Percentiles rank a stretch among this genome's conserved stretches.
These are phyloP conservation scores for Mycena capillaripes DNA, from an alignment of 768 basidiomycete species.

Conservation along the genomic window DNA sequence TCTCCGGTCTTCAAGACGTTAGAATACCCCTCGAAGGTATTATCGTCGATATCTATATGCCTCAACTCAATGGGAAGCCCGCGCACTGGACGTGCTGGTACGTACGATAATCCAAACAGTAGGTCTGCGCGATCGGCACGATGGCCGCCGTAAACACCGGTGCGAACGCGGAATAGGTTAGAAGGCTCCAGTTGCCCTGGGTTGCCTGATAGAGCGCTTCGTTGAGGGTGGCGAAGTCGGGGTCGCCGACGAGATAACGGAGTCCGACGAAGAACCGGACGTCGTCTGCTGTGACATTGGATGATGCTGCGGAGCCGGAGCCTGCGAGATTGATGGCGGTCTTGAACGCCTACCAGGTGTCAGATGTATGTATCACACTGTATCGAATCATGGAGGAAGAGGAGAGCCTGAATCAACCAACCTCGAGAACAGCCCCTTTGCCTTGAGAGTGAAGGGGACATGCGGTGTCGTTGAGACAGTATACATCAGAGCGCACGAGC, in stretches of 20 bases:
- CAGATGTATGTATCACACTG: background rate
- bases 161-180: background rate
- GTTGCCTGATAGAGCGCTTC: slow-evolving; percentile 13
- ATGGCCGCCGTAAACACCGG: slow-evolving; percentile 3
- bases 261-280: slow-evolving; percentile 19
- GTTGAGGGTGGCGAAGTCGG: slow-evolving; percentile 17
- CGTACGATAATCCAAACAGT: slow-evolving; percentile 24
- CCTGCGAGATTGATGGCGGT: slow-evolving; percentile 14
- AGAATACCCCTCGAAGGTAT: slow-evolving; percentile 27
- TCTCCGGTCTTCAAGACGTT: slow-evolving; percentile 14
- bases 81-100: background rate
- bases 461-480: slow-evolving; percentile 10
- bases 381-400: background rate
- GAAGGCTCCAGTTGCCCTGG: slow-evolving; percentile 20
- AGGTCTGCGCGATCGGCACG: slow-evolving; percentile 16
- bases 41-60: slow-evolving; percentile 20
- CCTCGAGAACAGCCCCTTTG: slow-evolving; percentile 23
- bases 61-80: background rate
- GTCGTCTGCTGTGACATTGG: slow-evolving; percentile 10
- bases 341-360: slow-evolving; percentile 9
- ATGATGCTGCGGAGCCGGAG: background rate
- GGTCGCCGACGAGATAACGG: slow-evolving; percentile 19
- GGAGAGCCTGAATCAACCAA: background rate
- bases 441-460: slow-evolving; percentile 23
- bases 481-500: slow-evolving; percentile 24